A percentile compares a stretch with the other conserved stretches of the same genome.
Conservation (phyloP, 169 alveolate genomes). For the Sarcocystis neurona region DNA sequence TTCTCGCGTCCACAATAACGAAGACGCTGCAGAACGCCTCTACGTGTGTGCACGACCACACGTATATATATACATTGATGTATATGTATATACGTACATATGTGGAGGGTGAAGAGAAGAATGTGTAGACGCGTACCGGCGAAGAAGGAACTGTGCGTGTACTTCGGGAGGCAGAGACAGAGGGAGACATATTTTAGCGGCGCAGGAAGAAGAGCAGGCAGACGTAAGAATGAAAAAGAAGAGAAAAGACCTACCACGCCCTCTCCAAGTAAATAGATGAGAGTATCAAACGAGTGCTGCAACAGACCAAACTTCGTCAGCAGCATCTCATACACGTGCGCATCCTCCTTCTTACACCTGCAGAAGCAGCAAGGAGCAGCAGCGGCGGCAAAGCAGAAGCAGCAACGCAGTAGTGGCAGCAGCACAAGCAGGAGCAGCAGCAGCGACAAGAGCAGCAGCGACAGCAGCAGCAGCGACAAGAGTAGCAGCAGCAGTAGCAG, state of each 20-base stretch:
- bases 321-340: constrained; percentile 67
- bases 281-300: constrained; percentile 62
- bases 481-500: too few relatives aligned
- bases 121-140: neutral
- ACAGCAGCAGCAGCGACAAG: neutral
- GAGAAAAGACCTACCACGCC: too few relatives aligned
- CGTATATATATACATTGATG: too few relatives aligned
- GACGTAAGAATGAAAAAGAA: too few relatives aligned
- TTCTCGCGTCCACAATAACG: too few relatives aligned
- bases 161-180: neutral
- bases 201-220: too few relatives aligned
- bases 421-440: neutral
- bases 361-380: neutral
- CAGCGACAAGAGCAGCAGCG: neutral
- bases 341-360: constrained; percentile 61
- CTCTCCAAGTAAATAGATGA: constrained; percentile 71
- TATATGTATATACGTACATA: too few relatives aligned
- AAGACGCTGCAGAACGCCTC: too few relatives aligned
- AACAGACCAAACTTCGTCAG: constrained; percentile 50
- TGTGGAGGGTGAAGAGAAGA: neutral
- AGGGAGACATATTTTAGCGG: neutral
- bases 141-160: neutral
- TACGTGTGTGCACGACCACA: too few relatives aligned
- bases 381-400: neutral
- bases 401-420: neutral